Evolutionary conservation across 2,329 filamentous ascomycete species (phyloP).

Genomic region (Fragosphaeria purpurea): DNA sequence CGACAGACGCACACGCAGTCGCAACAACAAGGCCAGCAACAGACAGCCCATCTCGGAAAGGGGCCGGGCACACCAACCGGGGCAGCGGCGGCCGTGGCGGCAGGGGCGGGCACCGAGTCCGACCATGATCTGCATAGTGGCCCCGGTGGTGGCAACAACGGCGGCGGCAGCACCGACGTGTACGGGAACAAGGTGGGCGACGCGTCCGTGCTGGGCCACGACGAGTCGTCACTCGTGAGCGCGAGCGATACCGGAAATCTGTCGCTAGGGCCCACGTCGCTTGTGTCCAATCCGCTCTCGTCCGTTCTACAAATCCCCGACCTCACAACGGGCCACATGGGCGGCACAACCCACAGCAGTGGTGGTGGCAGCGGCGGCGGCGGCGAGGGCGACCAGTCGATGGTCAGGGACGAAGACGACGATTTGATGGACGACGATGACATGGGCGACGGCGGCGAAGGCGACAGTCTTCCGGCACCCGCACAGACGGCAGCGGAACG

Average conservation of each 20-base stretch:
- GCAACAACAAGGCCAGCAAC: conserved; percentile 24
- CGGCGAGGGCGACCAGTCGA: conserved; percentile 23
- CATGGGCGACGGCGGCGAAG: conserved; percentile 37
- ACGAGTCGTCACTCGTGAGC: conserved; percentile 25
- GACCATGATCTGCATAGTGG: conserved; percentile 24
- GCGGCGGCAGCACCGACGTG: conserved; percentile 11
- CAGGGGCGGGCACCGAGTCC: background rate
- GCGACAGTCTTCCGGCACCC: conserved; percentile 29
- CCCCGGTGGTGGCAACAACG: conserved; percentile 18
- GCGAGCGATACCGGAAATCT: conserved; percentile 29
- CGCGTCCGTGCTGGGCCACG: conserved; percentile 17
- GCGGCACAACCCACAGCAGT: conserved; percentile 13
- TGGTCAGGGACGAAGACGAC: conserved; percentile 40
- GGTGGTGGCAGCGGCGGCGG: background rate
- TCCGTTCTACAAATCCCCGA: conserved; percentile 26
- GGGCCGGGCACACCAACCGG: conserved; percentile 1
- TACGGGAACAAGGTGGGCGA: conserved; percentile 29
- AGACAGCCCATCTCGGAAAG: conserved; percentile 11
- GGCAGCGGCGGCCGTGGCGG: background rate
- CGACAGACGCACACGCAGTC: conserved; percentile 29
- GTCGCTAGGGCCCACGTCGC: conserved; percentile 20
- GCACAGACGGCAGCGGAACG: conserved; percentile 46
- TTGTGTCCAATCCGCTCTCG: conserved; percentile 28
- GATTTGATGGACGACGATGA: conserved; percentile 48
- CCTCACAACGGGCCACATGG: conserved; percentile 21